phyloP scores from a whole-genome alignment of 208 protist species.

The Leishmania tarentolae region DNA sequence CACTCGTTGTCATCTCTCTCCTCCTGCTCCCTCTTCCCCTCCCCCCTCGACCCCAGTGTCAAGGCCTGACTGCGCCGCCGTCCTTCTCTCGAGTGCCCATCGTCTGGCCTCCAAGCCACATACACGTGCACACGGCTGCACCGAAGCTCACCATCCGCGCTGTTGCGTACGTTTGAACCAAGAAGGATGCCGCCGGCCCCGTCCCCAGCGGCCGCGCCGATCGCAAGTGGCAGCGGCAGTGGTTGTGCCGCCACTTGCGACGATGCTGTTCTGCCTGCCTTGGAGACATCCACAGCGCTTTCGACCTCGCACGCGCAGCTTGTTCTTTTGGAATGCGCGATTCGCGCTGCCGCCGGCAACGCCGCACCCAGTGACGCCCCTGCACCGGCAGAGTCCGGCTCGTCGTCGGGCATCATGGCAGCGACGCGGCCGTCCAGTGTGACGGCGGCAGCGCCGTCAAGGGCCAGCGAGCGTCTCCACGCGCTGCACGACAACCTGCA shows the following conservation, averaged over 20 bases:
- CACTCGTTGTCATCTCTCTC: not conserved
- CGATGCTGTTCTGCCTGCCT: not conserved
- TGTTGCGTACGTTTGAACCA: not conserved
- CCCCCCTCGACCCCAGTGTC: not conserved
- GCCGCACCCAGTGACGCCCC: not conserved
- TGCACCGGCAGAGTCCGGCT: not conserved
- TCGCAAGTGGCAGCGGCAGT: not conserved
- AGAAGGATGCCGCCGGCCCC: not conserved
- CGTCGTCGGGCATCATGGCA: not conserved
- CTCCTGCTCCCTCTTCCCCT: not conserved
- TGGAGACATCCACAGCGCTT: conserved; percentile 7
- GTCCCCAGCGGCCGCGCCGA: not conserved
- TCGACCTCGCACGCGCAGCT: conserved; percentile 29
- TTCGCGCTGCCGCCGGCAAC: conserved; percentile 13
- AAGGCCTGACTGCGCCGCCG: not conserved
- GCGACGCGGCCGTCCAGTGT: not conserved
- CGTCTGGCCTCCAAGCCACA: not conserved
- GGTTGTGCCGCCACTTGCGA: not conserved
- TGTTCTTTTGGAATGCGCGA: conserved; percentile 13
- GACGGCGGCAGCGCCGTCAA: conserved; percentile 2
- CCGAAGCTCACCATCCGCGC: not conserved
- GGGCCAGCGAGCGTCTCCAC: conserved; percentile 15
- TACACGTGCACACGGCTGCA: not conserved
- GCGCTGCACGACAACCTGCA: conserved; percentile 26
- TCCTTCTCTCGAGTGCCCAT: not conserved